Evolutionary conservation across 139 green algal genomes (phyloP), one percentile per base, ranked within the genome.

Genomic region (Pleodorina starrii): DNA sequence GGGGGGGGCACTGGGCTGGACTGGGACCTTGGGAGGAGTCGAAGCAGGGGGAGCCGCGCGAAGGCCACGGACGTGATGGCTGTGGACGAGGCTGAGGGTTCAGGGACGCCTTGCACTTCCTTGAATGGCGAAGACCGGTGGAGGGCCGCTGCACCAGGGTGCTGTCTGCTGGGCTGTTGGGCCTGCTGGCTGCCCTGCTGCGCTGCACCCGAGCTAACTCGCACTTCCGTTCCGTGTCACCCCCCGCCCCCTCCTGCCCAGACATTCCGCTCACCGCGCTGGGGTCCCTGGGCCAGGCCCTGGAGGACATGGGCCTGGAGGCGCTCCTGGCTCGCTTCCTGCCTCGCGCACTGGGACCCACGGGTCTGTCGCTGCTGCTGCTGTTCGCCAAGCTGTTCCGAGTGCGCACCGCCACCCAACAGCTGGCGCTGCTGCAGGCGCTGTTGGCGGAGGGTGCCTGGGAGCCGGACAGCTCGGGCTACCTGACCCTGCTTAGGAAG

Each of bases 321-420:
- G 46, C 50, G 17, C 25, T 50, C 5, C 36, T 88, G 50, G 38
- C 7, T 6, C 35, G 16, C 1, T 36, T 43, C 79, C 79, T 88
- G 50, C 32, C 69, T 2, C 60, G 21, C 25, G 69, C 42, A 1
- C 38, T 63, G 7, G 77, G 80, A 32, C 82, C 82, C 21, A 27
- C n/a, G 35, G 57, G 82, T 29, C 68, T 88, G 23, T 1, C 48
- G 19, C 66, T 91, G 68, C 68, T 88, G 66, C 63, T 91, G 38
- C 79, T 72, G 32, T 85, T 91, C 44, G 87, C 46, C 46, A 44
- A 59, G 29, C 48, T 91, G 27, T 71, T 68, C 48, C 51, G 87
- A 2, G 54, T 91, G 60, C 79, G 87, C 21, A 29, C 51, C 12
- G 87, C 75, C 21, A 79, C 87, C 1, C 40, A 74, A 46, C 76